Evolutionary conservation across 108 stramenopile genomes (phyloP).

Genomic region (Cyclotella atomus): DNA sequence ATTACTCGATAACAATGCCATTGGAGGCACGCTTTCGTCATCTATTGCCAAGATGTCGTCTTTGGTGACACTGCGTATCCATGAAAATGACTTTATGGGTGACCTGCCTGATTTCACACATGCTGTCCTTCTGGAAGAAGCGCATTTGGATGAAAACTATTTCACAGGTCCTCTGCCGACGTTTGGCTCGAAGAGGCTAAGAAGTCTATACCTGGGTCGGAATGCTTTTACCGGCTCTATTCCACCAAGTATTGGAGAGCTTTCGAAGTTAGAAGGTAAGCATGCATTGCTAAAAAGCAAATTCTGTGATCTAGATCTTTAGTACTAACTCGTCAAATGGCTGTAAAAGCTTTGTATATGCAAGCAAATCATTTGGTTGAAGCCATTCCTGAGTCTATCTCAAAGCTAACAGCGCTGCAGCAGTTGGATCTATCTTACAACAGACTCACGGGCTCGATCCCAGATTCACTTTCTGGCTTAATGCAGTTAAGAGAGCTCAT

Average conservation of each 20-base stretch:
- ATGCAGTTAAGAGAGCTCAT: constrained; percentile 23
- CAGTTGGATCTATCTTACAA: constrained; percentile 42
- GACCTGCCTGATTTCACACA: constrained; percentile 32
- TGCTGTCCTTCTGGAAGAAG: constrained; percentile 32
- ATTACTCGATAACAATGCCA: constrained; percentile 34
- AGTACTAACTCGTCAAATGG: too few relatives aligned
- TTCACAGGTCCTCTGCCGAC: constrained; percentile 43
- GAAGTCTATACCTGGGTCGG: constrained; percentile 41
- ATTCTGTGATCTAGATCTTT: too few relatives aligned
- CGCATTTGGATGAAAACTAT: constrained; percentile 34
- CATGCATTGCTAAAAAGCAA: too few relatives aligned
- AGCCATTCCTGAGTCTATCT: constrained; percentile 34
- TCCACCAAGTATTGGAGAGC: constrained; percentile 43
- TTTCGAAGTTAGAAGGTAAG: too few relatives aligned
- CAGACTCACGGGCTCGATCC: constrained; percentile 41
- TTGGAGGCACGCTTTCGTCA: constrained; percentile 39
- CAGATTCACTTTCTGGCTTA: constrained; percentile 25
- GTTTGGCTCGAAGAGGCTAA: constrained; percentile 44
- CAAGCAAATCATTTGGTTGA: constrained; percentile 39
- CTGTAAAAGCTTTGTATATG: constrained; percentile 40
- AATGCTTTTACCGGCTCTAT: constrained; percentile 58
- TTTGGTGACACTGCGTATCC: constrained; percentile 33
- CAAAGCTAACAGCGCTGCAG: constrained; percentile 32
- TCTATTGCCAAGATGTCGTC: constrained; percentile 21
- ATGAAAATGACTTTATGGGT: constrained; percentile 39